These are phyloP conservation scores for Ogataea paraovalis DNA, from an alignment of 805 yeast species.

Conservation along the genomic window DNA sequence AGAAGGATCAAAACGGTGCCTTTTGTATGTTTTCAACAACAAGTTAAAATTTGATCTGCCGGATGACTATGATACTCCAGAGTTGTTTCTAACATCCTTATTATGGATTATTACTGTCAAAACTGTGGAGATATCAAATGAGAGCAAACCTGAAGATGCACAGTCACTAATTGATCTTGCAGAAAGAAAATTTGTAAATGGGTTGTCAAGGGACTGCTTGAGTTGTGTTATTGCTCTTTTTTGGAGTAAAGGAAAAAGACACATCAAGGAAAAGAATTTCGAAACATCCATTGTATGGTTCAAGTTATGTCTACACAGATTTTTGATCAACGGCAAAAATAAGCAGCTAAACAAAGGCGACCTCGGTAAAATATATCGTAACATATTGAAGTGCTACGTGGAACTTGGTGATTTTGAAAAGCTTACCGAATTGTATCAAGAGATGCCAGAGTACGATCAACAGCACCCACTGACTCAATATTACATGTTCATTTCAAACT, in stretches of 20 bases:
- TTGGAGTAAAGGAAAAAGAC: slow-evolving; percentile 37
- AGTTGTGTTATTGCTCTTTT: slow-evolving; percentile 34
- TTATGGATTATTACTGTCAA: slow-evolving; percentile 23
- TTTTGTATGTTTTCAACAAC: slow-evolving; percentile 33
- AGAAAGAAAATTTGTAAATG: slow-evolving; percentile 25
- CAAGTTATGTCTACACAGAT: slow-evolving; percentile 10
- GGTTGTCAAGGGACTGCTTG: slow-evolving; percentile 27
- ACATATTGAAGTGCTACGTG: slow-evolving; percentile 29
- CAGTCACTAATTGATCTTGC: slow-evolving; percentile 22
- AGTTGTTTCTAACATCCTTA: slow-evolving; percentile 12
- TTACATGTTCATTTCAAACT: slow-evolving; percentile 26
- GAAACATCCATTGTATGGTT: slow-evolving; percentile 15
- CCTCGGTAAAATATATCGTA: slow-evolving; percentile 35
- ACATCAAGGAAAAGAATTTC: slow-evolving; percentile 20
- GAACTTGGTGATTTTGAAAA: slow-evolving; percentile 17
- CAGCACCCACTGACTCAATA: slow-evolving; percentile 30
- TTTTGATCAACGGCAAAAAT: slow-evolving; percentile 6
- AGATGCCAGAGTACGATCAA: slow-evolving; percentile 23
- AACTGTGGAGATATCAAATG: slow-evolving; percentile 11
- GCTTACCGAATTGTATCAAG: slow-evolving; percentile 20
- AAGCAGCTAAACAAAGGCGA: slow-evolving; percentile 26
- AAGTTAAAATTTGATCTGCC: slow-evolving; percentile 18
- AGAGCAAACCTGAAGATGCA: slow-evolving; percentile 15
- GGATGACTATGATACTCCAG: slow-evolving; percentile 3
- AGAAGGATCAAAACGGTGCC: slow-evolving; percentile 28